Evolutionary conservation across 1,284 basidiomycete genomes (phyloP), one percentile per base, ranked within the genome.

Genomic region (Cutaneotrichosporon sp.): DNA sequence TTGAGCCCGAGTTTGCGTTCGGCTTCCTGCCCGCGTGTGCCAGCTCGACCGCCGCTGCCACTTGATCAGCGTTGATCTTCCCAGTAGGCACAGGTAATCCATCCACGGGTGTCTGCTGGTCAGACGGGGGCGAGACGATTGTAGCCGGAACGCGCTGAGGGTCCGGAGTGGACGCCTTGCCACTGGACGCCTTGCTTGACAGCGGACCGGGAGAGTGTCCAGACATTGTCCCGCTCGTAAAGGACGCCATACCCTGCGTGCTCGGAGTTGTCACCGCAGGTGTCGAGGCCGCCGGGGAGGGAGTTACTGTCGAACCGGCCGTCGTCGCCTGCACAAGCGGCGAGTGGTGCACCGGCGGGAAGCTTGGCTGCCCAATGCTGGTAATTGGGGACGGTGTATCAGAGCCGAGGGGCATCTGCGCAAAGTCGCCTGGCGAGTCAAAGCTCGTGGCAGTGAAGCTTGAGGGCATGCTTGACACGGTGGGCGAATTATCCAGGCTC

Each of bases 381-480:
- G 33, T 31, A 6, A 29, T 11, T 2, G 46, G 26, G 3, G 34
- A 38, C 35, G 31, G 46, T 26, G 46, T 7, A 17, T 27, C 25
- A n/a, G 5, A 25, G 12, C 17, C 24, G 8, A 34, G 25, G 17
- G 34, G n/a, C n/a, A n/a, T n/a, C n/a, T n/a, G n/a, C n/a, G n/a
- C 19, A 19, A 31, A 19, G 25, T 37, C 46, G 11, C 24, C 14
- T 19, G 46, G 12, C 26, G 46, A 37, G 12, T 47, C 34, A 12
- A 27, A 29, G 35, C 35, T 37, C 25, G 25, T 8, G 17, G 24
- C 24, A 10, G 35, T 47, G 5, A 57, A 10, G 3, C 39, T 14
- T 7, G 52, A 52, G 19, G 51, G 52, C n/a, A 58, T 26, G n/a
- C 42, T 53, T 14, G 53, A 51, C 0, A 25, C 46, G 5, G 51